These are phyloP conservation scores for Microdochium bolleyi DNA, from an alignment of 2,329 filamentous ascomycete genomes.

Conservation along the genomic window DNA sequence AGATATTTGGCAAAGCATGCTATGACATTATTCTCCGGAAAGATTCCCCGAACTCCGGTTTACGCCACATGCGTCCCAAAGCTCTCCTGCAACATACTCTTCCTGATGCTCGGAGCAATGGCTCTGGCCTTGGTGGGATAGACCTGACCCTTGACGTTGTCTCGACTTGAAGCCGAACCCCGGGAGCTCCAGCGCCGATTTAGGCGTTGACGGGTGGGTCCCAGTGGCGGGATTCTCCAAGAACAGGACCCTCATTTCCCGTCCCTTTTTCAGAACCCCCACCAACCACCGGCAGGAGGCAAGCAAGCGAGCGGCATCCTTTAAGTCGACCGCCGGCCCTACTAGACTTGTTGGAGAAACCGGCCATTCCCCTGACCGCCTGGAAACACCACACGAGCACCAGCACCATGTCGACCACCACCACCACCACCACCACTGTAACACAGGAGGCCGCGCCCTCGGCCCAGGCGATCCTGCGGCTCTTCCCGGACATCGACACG, in stretches of 20 bases:
- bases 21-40: too few relatives aligned
- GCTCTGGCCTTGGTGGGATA: too few relatives aligned
- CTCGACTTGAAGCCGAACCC: too few relatives aligned
- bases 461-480: constrained; percentile 73
- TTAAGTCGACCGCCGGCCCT: not conserved
- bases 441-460: constrained; percentile 46
- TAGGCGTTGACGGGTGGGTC: too few relatives aligned
- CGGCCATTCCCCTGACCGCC: not conserved
- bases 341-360: not conserved
- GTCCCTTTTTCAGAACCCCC: not conserved
- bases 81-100: too few relatives aligned
- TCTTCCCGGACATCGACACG: constrained; percentile 79
- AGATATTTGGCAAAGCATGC: too few relatives aligned
- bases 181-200: too few relatives aligned
- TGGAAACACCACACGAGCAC: not conserved
- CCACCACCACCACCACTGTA: constrained; percentile 35
- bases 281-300: not conserved
- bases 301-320: not conserved
- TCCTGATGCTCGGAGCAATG: too few relatives aligned
- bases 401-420: constrained; percentile 21
- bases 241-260: not conserved
- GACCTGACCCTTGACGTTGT: too few relatives aligned
- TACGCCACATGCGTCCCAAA: too few relatives aligned
- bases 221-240: not conserved
- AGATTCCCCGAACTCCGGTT: too few relatives aligned